These are phyloP conservation scores for Cydonia oblonga DNA, from an alignment of 331 rosid genomes.

Conservation along the genomic window DNA sequence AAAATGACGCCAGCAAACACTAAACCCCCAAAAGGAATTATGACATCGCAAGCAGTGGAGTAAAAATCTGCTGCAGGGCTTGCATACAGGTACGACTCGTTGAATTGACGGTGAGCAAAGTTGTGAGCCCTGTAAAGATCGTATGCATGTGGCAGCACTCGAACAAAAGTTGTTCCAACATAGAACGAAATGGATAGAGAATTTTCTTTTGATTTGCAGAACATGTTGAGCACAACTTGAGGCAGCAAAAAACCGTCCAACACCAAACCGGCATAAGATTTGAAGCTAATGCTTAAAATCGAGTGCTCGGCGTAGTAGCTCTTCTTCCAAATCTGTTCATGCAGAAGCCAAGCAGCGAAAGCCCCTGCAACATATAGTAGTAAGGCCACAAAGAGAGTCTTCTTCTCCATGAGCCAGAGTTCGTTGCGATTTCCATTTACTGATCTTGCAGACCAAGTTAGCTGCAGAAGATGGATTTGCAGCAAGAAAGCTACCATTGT, in stretches of 20 bases:
- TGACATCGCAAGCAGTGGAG: conserved; percentile 47
- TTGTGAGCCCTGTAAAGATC: conserved; percentile 38
- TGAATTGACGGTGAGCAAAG: not conserved
- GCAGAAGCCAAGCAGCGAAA: conserved; percentile 12
- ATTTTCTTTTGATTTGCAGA: conserved; percentile 24
- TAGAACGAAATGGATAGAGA: conserved; percentile 34
- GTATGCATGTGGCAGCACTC: conserved; percentile 45
- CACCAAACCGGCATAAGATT: conserved; percentile 39
- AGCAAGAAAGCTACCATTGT: conserved; percentile 47
- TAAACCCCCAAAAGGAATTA: conserved; percentile 31
- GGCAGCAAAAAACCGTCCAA: conserved; percentile 57
- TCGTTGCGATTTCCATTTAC: conserved; percentile 4
- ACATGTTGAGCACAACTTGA: conserved; percentile 37
- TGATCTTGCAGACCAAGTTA: conserved; percentile 44
- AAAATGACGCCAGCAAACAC: conserved; percentile 32
- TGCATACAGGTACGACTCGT: conserved; percentile 26
- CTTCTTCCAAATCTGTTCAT: not conserved
- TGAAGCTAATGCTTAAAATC: conserved; percentile 24
- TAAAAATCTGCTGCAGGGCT: conserved; percentile 33
- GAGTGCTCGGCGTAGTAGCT: not conserved
- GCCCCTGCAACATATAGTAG: conserved; percentile 29
- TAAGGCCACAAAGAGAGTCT: conserved; percentile 19
- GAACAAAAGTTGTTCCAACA: conserved; percentile 50
- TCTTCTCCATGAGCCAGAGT: conserved; percentile 37
- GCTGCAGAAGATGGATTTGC: conserved; percentile 45